Evolutionary conservation across 2,329 filamentous ascomycete genomes (phyloP).

Genomic region (Cercospora sp.): DNA sequence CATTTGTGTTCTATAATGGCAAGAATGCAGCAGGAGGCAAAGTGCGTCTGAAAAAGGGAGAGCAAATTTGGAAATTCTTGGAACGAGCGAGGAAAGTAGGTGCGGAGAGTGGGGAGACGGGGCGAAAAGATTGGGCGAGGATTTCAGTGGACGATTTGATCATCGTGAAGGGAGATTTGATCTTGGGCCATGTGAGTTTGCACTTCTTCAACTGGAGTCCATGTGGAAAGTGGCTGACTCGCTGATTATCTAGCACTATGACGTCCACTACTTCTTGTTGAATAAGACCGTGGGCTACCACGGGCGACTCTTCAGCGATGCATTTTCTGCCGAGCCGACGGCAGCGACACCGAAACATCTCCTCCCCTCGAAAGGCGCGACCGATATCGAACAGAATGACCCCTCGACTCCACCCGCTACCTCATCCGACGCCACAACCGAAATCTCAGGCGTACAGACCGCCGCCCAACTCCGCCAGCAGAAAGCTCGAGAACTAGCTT

Average conservation of each 20-base stretch:
- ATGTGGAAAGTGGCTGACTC: neutral
- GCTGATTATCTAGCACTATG: constrained; percentile 70
- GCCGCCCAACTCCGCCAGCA: constrained; percentile 30
- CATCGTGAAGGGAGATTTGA: constrained; percentile 84
- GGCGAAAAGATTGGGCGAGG: constrained; percentile 81
- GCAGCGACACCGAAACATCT: constrained; percentile 42
- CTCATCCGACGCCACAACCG: constrained; percentile 7
- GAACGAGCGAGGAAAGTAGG: constrained; percentile 90
- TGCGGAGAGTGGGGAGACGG: constrained; percentile 68
- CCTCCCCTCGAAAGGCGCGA: constrained; percentile 25
- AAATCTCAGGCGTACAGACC: constrained; percentile 25
- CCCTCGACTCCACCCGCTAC: constrained; percentile 1
- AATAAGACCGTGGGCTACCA: constrained; percentile 78
- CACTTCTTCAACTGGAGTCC: neutral
- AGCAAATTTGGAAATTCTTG: constrained; percentile 88
- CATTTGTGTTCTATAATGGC: constrained; percentile 96
- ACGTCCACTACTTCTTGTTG: constrained; percentile 95
- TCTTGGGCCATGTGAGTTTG: constrained; percentile 81
- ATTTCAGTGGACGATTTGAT: constrained; percentile 95
- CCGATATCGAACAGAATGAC: neutral
- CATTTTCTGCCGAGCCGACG: constrained; percentile 62
- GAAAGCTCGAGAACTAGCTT: constrained; percentile 20
- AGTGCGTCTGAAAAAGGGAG: constrained; percentile 88
- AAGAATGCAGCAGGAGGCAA: constrained; percentile 82
- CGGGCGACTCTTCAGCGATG: constrained; percentile 65